phyloP scores from a whole-genome alignment of 2,329 filamentous ascomycete genomes.

The Polytolypa hystricis region DNA sequence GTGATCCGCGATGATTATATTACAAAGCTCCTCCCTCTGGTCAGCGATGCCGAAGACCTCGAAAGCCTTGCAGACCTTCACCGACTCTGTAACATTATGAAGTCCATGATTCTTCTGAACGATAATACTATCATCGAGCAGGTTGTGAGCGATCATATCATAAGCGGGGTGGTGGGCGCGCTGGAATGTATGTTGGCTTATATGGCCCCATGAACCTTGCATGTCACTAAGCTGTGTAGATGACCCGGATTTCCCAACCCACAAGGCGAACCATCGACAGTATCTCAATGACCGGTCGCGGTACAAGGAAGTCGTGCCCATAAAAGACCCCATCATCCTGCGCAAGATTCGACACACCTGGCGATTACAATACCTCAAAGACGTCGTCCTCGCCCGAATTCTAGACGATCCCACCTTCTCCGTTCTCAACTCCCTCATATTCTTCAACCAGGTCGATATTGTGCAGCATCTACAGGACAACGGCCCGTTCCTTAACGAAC shows the following conservation, averaged over 20 bases:
- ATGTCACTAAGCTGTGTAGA: slow-evolving; percentile 37
- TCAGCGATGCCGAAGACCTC: slow-evolving; percentile 81
- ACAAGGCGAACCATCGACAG: slow-evolving; percentile 93
- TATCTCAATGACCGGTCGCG: slow-evolving; percentile 81
- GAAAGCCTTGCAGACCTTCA: slow-evolving; percentile 81
- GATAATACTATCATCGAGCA: slow-evolving; percentile 91
- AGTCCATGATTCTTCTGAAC: slow-evolving; percentile 86
- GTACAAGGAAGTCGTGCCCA: slow-evolving; percentile 92
- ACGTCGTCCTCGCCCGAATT: slow-evolving; percentile 93
- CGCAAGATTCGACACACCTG: slow-evolving; percentile 95
- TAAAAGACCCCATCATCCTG: slow-evolving; percentile 69
- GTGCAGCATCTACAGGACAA: slow-evolving; percentile 89
- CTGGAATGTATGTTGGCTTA: slow-evolving; percentile 56
- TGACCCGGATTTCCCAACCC: slow-evolving; percentile 92
- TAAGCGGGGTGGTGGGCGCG: slow-evolving; percentile 86
- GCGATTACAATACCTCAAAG: slow-evolving; percentile 90
- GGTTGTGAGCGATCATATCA: slow-evolving; percentile 77
- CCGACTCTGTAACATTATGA: slow-evolving; percentile 94
- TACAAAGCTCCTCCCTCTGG: slow-evolving; percentile 69
- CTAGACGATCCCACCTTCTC: slow-evolving; percentile 96
- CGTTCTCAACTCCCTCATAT: slow-evolving; percentile 93
- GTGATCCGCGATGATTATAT: slow-evolving; percentile 82
- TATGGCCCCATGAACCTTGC: slow-evolving; percentile 14
- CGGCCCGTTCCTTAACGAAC: slow-evolving; percentile 62
- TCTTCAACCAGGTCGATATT: slow-evolving; percentile 98